phyloP scores from a whole-genome alignment of 805 yeast species.

The Teunomyces atbi region DNA sequence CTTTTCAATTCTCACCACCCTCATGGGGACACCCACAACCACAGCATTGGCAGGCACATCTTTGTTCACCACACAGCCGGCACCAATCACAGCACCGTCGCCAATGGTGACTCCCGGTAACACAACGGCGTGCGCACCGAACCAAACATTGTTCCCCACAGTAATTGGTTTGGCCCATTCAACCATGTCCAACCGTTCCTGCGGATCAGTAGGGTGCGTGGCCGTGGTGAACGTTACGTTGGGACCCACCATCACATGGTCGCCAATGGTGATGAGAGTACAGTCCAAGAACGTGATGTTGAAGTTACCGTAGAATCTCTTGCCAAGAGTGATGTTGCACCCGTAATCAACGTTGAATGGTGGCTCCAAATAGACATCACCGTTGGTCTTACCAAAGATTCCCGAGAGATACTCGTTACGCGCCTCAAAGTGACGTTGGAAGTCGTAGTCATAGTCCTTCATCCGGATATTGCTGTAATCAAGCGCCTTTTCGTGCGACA shows the following conservation, averaged over 20 bases:
- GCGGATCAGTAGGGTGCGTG: constrained; percentile 58
- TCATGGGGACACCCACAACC: constrained; percentile 66
- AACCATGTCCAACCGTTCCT: constrained; percentile 37
- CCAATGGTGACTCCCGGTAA: constrained; percentile 70
- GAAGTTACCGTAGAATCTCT: constrained; percentile 59
- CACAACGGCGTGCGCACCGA: constrained; percentile 54
- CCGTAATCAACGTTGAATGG: constrained; percentile 70
- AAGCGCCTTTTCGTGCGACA: constrained; percentile 33
- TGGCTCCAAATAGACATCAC: constrained; percentile 47
- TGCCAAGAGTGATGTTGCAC: constrained; percentile 55
- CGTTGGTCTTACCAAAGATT: constrained; percentile 50
- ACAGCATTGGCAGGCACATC: constrained; percentile 55
- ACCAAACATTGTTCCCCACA: constrained; percentile 68
- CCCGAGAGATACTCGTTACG: constrained; percentile 34
- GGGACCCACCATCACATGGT: constrained; percentile 61
- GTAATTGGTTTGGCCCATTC: constrained; percentile 58
- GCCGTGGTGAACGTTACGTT: constrained; percentile 60
- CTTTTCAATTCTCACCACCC: constrained; percentile 35
- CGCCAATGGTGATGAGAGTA: constrained; percentile 59
- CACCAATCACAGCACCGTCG: constrained; percentile 59
- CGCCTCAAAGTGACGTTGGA: constrained; percentile 29
- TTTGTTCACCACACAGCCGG: constrained; percentile 63
- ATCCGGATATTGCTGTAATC: constrained; percentile 35
- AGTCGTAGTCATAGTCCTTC: constrained; percentile 28
- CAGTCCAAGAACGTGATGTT: constrained; percentile 56